phyloP scores from a whole-genome alignment of 805 yeast species.

The Candida vaughaniae region DNA sequence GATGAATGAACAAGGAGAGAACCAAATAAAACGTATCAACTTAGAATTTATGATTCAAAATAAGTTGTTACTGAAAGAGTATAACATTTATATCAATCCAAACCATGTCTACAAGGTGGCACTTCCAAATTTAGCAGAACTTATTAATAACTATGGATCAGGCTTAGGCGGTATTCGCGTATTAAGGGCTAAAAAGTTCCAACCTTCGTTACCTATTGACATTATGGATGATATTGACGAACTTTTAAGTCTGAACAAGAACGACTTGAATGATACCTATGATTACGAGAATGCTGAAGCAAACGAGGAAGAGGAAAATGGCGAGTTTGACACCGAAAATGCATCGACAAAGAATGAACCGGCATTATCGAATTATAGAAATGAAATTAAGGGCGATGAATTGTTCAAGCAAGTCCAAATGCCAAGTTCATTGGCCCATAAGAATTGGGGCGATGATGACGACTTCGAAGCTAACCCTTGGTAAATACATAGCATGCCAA shows the following conservation, averaged over 20 bases:
- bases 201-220: constrained; percentile 71
- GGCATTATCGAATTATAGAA: background rate
- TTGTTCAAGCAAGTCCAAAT: constrained; percentile 47
- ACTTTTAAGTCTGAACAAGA: constrained; percentile 33
- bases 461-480: constrained; percentile 64
- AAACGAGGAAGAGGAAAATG: constrained; percentile 24
- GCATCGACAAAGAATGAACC: constrained; percentile 13
- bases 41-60: constrained; percentile 42
- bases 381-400: constrained; percentile 43
- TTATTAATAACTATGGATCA: constrained; percentile 73
- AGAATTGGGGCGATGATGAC: constrained; percentile 38
- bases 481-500: too few relatives aligned
- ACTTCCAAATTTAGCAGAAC: constrained; percentile 72
- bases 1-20: constrained; percentile 36
- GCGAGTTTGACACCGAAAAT: constrained; percentile 21
- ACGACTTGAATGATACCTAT: constrained; percentile 31
- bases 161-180: constrained; percentile 64
- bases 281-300: constrained; percentile 19
- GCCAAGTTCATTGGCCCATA: constrained; percentile 52
- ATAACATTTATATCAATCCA: constrained; percentile 51
- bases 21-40: constrained; percentile 24
- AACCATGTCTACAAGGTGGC: constrained; percentile 54
- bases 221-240: constrained; percentile 73
- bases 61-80: constrained; percentile 38
- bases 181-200: constrained; percentile 54